Percentiles rank a stretch among this genome's conserved stretches.
Conservation (phyloP, 306 rosid genomes). For the Vigna trinervia region DNA sequence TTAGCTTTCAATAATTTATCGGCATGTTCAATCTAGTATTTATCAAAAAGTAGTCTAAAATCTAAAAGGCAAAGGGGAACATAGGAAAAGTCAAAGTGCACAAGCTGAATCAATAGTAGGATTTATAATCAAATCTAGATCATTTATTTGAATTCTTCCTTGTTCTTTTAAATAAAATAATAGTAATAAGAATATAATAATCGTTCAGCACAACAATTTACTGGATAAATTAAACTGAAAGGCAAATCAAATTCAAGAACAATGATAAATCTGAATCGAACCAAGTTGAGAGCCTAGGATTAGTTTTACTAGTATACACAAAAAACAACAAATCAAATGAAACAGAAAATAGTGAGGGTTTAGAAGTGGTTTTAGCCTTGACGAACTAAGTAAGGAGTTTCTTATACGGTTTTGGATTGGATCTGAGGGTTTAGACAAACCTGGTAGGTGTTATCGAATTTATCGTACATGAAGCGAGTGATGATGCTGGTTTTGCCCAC, state of each 20-base stretch:
- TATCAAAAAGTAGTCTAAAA: background rate
- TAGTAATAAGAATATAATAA: background rate
- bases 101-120: constrained; percentile 8
- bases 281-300: background rate
- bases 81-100: background rate
- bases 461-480: constrained; percentile 66
- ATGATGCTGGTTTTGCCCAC: constrained; percentile 67
- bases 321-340: background rate
- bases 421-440: constrained; percentile 43
- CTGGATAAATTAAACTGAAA: background rate
- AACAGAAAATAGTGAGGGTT: background rate
- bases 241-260: constrained; percentile 8
- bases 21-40: background rate
- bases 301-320: background rate
- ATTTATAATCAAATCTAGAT: constrained; percentile 24
- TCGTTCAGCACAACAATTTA: background rate
- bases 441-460: constrained; percentile 64
- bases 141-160: constrained; percentile 1
- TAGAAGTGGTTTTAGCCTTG: constrained; percentile 16
- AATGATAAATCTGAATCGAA: background rate
- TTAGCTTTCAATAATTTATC: background rate
- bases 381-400: background rate
- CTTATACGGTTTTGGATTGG: constrained; percentile 30
- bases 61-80: background rate
- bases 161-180: background rate